These are phyloP conservation scores for Pholiota microspora DNA, from an alignment of 768 basidiomycete species.

Conservation along the genomic window DNA sequence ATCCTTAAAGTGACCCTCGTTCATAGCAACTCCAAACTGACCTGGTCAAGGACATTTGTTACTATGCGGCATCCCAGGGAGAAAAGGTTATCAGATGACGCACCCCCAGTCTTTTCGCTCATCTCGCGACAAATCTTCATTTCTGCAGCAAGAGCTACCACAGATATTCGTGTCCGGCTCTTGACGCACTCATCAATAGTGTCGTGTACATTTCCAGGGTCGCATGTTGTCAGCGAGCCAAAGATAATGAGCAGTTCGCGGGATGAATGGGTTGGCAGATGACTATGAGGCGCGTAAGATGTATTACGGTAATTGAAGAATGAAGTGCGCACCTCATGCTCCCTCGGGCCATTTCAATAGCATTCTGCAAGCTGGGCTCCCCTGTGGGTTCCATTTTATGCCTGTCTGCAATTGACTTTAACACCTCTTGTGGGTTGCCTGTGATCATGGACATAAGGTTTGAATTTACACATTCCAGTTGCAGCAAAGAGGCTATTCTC, in stretches of 20 bases:
- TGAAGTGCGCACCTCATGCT: slow-evolving; percentile 73
- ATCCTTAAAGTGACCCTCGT: slow-evolving; percentile 97
- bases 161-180: slow-evolving; percentile 85
- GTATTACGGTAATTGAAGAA: neutral
- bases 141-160: slow-evolving; percentile 94
- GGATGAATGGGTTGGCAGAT: slow-evolving; percentile 96
- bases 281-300: slow-evolving; percentile 45
- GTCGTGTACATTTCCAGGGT: slow-evolving; percentile 95
- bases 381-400: slow-evolving; percentile 87
- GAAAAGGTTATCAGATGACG: slow-evolving; percentile 20
- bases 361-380: slow-evolving; percentile 95
- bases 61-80: neutral
- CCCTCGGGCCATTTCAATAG: slow-evolving; percentile 93
- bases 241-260: slow-evolving; percentile 93
- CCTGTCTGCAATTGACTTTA: slow-evolving; percentile 80
- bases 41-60: slow-evolving; percentile 37
- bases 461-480: neutral
- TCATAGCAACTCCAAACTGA: slow-evolving; percentile 95
- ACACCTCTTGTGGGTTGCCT: slow-evolving; percentile 98
- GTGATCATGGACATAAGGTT: neutral
- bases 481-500: neutral
- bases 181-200: slow-evolving; percentile 84
- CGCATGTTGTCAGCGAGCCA: slow-evolving; percentile 94
- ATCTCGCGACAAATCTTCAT: slow-evolving; percentile 97
- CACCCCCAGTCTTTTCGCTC: slow-evolving; percentile 90